Base-by-base conservation (phyloP, 2,329 filamentous ascomycete genomes). In the Celoporthe dispersa region DNA sequence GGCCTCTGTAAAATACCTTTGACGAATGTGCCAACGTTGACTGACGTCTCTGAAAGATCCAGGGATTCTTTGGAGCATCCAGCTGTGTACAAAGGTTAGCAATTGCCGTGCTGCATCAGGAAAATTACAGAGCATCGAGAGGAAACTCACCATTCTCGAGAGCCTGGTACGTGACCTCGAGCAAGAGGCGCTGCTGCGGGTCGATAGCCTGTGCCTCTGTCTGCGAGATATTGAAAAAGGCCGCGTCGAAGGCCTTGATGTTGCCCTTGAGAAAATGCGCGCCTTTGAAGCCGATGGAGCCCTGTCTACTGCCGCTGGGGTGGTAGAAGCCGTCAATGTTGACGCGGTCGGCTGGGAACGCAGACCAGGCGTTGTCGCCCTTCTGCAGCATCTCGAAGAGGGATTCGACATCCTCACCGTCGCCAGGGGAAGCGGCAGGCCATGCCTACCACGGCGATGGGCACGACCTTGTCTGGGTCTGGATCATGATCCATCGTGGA, bases 301-400 rank as follows among this genome's bases (percentile, higher is more conserved):
- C 71, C 48, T 72, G 69, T 51, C 82, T 84, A 76, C 91, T 91
- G 7, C 90, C 90, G 1, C 88, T 88, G 2, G 90, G 85, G 74
- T 93, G 90, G 71, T 85, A 89, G 75, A 93, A 91, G 11, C 86
- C 86, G 63, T 90, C 83, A 22, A 88, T 85, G 72, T 92, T 88
- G 79, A 92, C 93, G 0, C 91, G 86, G 72, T 92, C 88, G 9
- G 84, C 77, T 0, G 91, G 90, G n/a, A 91, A 82, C 68, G 84
- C 84, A 55, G 84, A 82, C 76, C 91, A 89, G 16, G 91, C 89
- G 77, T 93, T 91, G 0, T 90, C 83, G 16, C 91, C 91, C 73
- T 89, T 85, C 74, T 88, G 85, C 11, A 94, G 82, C 1, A 93
- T 81, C 44, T 92, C 86, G 91, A 91, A 93, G 66, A 92, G 87